Evolutionary conservation across 2,329 filamentous ascomycete genomes (phyloP).

Genomic region (Arachnopeziza araneosa): DNA sequence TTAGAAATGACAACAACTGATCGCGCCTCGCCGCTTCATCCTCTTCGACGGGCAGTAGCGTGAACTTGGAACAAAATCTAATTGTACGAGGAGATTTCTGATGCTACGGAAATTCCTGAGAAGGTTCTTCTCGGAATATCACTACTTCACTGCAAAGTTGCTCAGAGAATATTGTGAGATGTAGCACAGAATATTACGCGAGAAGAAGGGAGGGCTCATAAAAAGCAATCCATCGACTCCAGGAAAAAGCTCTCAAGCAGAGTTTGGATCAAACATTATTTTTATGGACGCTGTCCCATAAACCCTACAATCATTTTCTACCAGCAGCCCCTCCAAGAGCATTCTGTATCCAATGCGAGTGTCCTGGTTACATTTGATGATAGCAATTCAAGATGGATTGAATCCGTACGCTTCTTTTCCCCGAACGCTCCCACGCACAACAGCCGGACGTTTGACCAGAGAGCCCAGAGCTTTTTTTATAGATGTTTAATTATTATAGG

Average conservation of each 20-base stretch:
- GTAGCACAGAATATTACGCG: conserved; percentile 31
- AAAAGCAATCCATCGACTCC: background rate
- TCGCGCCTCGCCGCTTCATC: background rate
- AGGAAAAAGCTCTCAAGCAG: background rate
- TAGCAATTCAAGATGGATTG: too few species aligned
- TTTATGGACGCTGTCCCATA: background rate
- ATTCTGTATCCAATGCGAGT: too few species aligned
- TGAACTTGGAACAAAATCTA: conserved; percentile 1
- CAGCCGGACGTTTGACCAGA: too few species aligned
- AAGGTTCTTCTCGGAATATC: too few species aligned
- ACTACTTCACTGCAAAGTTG: conserved; percentile 16
- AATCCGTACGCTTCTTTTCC: too few species aligned
- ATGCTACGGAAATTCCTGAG: background rate
- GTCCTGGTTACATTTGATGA: too few species aligned
- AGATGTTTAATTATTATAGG: too few species aligned
- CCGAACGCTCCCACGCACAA: too few species aligned
- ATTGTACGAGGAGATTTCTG: background rate
- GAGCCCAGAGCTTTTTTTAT: too few species aligned
- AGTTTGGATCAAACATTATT: background rate
- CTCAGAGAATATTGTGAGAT: conserved; percentile 38
- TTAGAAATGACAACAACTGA: background rate
- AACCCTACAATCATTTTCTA: background rate
- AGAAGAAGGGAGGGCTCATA: conserved; percentile 32
- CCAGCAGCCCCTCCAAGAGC: background rate
- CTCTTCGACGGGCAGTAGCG: conserved; percentile 1